These are phyloP conservation scores for Gossypium davidsonii DNA, from an alignment of 441 rosid genomes.

Conservation along the genomic window DNA sequence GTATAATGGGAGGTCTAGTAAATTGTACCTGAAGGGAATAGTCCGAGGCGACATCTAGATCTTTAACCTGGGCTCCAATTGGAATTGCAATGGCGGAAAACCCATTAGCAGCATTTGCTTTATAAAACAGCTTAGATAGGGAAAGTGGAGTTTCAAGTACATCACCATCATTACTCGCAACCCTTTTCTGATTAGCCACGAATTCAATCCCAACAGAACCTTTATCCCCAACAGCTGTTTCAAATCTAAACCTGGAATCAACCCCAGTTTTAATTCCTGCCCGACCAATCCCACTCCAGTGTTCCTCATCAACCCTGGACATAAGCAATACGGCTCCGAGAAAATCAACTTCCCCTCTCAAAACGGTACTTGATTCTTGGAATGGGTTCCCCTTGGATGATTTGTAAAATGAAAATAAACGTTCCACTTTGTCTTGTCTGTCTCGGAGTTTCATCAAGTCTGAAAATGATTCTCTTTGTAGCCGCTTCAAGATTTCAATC, in stretches of 20 bases:
- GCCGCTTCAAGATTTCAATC: constrained; percentile 89
- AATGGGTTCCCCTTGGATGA: constrained; percentile 30
- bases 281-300: constrained; percentile 36
- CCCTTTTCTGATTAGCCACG: constrained; percentile 32
- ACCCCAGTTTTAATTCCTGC: constrained; percentile 62
- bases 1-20: neutral
- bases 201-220: constrained; percentile 67
- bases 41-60: constrained; percentile 34
- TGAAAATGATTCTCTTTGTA: constrained; percentile 82
- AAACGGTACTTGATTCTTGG: constrained; percentile 34
- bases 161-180: constrained; percentile 17
- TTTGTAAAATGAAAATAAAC: constrained; percentile 45
- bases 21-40: constrained; percentile 47
- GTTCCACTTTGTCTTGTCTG: constrained; percentile 78
- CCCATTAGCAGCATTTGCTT: constrained; percentile 55
- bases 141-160: constrained; percentile 43
- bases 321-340: constrained; percentile 55
- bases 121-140: constrained; percentile 59
- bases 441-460: constrained; percentile 87
- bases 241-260: constrained; percentile 53
- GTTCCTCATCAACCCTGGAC: constrained; percentile 39
- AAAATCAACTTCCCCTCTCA: constrained; percentile 69
- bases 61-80: constrained; percentile 72
- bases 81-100: constrained; percentile 65
- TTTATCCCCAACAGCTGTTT: constrained; percentile 48